A percentile compares a stretch with the other conserved stretches of the same genome.
Evolutionary conservation across 2,329 filamentous ascomycete species (phyloP).

Genomic region (Trichoderma sp.): DNA sequence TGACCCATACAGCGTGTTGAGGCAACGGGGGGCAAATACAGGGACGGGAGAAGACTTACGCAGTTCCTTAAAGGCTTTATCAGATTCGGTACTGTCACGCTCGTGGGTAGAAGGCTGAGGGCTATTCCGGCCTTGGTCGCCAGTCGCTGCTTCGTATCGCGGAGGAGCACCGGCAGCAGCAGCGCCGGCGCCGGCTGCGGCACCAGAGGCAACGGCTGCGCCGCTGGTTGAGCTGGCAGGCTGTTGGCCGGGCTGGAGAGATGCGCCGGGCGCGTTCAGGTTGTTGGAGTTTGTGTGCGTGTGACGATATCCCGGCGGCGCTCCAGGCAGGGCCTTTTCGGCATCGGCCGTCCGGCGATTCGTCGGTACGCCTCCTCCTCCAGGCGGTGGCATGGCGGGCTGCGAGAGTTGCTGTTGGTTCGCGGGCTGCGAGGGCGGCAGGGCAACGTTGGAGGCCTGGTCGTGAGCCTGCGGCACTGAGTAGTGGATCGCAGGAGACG

Average conservation of each 20-base stretch:
- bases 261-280: conserved; percentile 42
- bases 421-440: conserved; percentile 35
- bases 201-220: conserved; percentile 22
- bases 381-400: conserved; percentile 50
- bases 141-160: conserved; percentile 49
- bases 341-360: conserved; percentile 52
- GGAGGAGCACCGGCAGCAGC: conserved; percentile 38
- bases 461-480: conserved; percentile 41
- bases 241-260: conserved; percentile 27
- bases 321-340: conserved; percentile 51
- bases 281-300: conserved; percentile 51
- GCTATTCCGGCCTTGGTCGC: conserved; percentile 56
- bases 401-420: conserved; percentile 34
- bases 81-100: conserved; percentile 47
- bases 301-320: conserved; percentile 56
- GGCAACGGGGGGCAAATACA: background rate
- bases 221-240: background rate
- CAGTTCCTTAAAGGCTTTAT: conserved; percentile 60
- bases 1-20: background rate
- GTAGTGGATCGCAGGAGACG: conserved; percentile 47
- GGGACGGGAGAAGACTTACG: conserved; percentile 45
- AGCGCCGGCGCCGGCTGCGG: conserved; percentile 45
- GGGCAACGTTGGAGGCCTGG: conserved; percentile 35
- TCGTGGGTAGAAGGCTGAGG: conserved; percentile 53
- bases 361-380: conserved; percentile 45